Evolutionary conservation across 1,284 basidiomycete genomes (phyloP), one percentile per base, ranked within the genome.

Genomic region (Leccinum pallidistipes): DNA sequence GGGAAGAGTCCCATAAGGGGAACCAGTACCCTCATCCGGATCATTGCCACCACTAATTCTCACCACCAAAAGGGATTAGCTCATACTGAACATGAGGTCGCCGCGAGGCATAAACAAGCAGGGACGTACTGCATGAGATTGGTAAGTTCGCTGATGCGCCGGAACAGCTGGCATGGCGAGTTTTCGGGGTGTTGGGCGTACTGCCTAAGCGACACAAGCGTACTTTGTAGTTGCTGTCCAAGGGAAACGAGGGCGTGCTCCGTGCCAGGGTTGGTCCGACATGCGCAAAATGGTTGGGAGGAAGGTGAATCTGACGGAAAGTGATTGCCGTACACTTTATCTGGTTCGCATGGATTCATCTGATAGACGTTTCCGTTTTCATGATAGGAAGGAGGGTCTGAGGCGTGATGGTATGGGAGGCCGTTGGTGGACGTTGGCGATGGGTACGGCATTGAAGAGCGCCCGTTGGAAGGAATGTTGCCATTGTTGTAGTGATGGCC

Each of bases 111-210:
- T 58, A 59, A 64, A 59, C 56, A 60, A 14, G 59, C 62, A 61
- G 59, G 68, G 63, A 82, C 89, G 71, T 75, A 91, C 88, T 87
- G 86, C 76, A 91, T 80, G 40, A 88, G 72, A 68, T 80, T 82
- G 69, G 82, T 80, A 18, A 91, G 79, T 65, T 90, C 86, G 56
- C 80, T 74, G 60, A 90, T 85, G 56, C 84, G 83, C 58, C 83
- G 79, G 67, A 82, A 84, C 24, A 91, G 72, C 54, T 80, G 69
- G 67, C 89, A 91, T 21, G 74, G 73, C 5, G 84, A 77, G 57
- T 82, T 81, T 32, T 80, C 75, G 27, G 80, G 77, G 67, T 89
- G 88, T 61, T 86, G 83, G 21, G 80, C 80, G 64, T 85, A 86
- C 67, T 87, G 86, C 56, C 87, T 79, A 50, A 90, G 77, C 3